phyloP scores from a whole-genome alignment of 2,329 filamentous ascomycete species.

The Alternaria burnsii region DNA sequence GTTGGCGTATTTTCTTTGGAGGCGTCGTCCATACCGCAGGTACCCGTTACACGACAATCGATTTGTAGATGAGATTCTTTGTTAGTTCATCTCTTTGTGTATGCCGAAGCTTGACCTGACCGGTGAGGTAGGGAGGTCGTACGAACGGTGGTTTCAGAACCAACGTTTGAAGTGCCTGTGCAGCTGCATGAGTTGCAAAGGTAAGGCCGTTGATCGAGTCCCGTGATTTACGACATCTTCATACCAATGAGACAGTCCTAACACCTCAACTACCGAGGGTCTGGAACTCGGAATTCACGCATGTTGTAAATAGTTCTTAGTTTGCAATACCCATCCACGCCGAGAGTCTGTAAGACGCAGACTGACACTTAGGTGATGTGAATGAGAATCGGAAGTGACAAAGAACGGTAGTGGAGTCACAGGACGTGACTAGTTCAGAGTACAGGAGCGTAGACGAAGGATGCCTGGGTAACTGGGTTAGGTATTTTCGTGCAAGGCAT shows the following conservation, averaged over 20 bases:
- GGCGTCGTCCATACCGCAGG: conserved; percentile 25
- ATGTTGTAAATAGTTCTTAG: conserved; percentile 37
- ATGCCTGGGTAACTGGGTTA: neutral
- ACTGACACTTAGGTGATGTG: conserved; percentile 2
- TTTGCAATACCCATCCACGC: conserved; percentile 20
- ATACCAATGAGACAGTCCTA: conserved; percentile 20
- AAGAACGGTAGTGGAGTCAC: conserved; percentile 15
- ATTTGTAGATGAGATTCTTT: conserved; percentile 21
- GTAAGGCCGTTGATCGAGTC: neutral
- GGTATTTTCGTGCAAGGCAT: neutral
- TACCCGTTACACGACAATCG: conserved; percentile 24
- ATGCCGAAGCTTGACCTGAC: neutral
- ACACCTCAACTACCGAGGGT: conserved; percentile 17
- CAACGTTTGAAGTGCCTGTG: neutral
- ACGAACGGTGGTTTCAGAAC: conserved; percentile 2
- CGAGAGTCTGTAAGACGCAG: conserved; percentile 11
- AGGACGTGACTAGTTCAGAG: conserved; percentile 20
- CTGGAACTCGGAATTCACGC: conserved; percentile 25
- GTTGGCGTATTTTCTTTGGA: conserved; percentile 26
- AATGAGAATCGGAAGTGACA: neutral
- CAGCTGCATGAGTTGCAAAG: neutral
- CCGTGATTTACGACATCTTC: neutral
- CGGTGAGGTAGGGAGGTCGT: neutral
- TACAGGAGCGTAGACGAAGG: conserved; percentile 31
- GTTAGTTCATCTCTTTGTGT: conserved; percentile 12